Percentiles rank a stretch among this genome's conserved stretches.
These are phyloP conservation scores for Syncephalastrum contaminatum DNA, from an alignment of 371 early-diverging fungal species.

Conservation along the genomic window DNA sequence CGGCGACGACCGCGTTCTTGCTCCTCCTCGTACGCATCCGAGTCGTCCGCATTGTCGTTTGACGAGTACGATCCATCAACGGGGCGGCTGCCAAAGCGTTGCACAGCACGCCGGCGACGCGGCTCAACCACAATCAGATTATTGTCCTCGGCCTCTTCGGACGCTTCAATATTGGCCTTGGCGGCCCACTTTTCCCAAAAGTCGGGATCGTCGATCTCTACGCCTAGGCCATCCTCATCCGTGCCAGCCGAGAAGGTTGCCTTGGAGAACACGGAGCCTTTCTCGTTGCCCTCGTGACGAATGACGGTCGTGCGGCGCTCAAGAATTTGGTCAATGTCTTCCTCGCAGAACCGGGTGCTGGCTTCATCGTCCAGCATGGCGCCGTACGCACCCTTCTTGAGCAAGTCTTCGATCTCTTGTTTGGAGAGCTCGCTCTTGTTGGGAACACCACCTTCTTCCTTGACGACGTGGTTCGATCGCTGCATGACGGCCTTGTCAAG, in stretches of 20 bases:
- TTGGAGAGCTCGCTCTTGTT: conserved; percentile 59
- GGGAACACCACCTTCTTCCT: conserved; percentile 25
- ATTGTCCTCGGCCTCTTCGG: conserved; percentile 50
- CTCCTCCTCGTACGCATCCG: conserved; percentile 47
- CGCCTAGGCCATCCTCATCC: conserved; percentile 46
- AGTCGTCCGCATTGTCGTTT: conserved; percentile 48
- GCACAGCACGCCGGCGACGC: conserved; percentile 63
- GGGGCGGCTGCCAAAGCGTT: conserved; percentile 49
- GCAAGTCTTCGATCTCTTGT: conserved; percentile 85
- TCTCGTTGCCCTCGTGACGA: conserved; percentile 74
- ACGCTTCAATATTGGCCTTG: conserved; percentile 71
- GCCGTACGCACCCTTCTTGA: conserved; percentile 92
- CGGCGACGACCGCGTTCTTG: conserved; percentile 23
- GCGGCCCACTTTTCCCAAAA: conserved; percentile 98
- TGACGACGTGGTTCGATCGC: conserved; percentile 39
- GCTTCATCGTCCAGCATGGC: conserved; percentile 89
- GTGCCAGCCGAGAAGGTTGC: conserved; percentile 78
- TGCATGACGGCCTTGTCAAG: conserved; percentile 90
- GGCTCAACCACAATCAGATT: conserved; percentile 70
- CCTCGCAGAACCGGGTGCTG: conserved; percentile 88
- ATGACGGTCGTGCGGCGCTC: conserved; percentile 90
- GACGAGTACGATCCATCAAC: conserved; percentile 38
- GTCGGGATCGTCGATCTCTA: conserved; percentile 94
- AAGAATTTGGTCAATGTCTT: conserved; percentile 96
- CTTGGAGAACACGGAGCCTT: conserved; percentile 90